Conservation (phyloP, 768 basidiomycete species). For the Vararia minispora region DNA sequence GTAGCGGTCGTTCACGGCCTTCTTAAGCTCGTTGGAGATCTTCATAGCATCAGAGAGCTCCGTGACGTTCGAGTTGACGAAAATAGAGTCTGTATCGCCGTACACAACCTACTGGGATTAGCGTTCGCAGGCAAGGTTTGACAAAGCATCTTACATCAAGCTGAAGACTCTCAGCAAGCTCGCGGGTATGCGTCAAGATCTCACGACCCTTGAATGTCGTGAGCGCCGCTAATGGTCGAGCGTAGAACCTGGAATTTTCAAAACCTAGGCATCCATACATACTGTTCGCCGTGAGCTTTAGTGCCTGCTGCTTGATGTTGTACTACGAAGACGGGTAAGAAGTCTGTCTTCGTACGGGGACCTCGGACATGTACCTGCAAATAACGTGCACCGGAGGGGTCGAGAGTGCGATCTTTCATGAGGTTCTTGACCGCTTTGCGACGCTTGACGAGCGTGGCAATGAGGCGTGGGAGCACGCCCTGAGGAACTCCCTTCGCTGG, state of each 20-base stretch:
- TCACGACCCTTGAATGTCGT: conserved; percentile 98
- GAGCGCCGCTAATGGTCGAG: conserved; percentile 90
- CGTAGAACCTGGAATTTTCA: conserved; percentile 94
- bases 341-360: background rate
- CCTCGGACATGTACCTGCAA: conserved; percentile 57
- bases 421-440: conserved; percentile 84
- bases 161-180: conserved; percentile 81
- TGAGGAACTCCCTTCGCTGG: conserved; percentile 60
- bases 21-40: conserved; percentile 90
- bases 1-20: conserved; percentile 92
- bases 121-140: background rate
- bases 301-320: conserved; percentile 93
- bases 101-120: conserved; percentile 70
- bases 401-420: conserved; percentile 81
- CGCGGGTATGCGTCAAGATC: conserved; percentile 87
- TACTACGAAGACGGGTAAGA: conserved; percentile 37
- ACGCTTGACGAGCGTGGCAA: conserved; percentile 89
- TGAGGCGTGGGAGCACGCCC: conserved; percentile 93
- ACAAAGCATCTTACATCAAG: conserved; percentile 63
- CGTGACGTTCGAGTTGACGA: conserved; percentile 91
- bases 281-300: conserved; percentile 97
- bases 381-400: too few species aligned
- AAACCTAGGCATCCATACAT: conserved; percentile 99
- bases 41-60: conserved; percentile 83
- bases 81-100: conserved; percentile 98